A percentile compares a stretch with the other conserved stretches of the same genome.
These are phyloP conservation scores for Penicillium chermesinum DNA, from an alignment of 495 filamentous ascomycete species.

Conservation along the genomic window DNA sequence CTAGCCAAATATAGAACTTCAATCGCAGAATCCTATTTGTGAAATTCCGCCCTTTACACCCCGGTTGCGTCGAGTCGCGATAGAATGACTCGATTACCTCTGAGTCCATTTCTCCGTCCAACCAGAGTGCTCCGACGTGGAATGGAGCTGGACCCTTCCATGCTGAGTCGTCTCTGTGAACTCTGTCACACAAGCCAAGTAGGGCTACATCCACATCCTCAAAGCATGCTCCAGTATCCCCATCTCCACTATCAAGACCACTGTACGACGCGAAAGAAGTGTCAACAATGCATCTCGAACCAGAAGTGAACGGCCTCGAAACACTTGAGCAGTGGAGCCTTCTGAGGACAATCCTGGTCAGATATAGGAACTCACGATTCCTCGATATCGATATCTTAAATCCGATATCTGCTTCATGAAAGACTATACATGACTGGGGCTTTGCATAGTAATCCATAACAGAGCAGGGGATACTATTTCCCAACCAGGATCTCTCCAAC, in stretches of 20 bases:
- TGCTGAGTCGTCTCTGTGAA: conserved; percentile 8
- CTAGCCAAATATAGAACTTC: not conserved
- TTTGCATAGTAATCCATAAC: not conserved
- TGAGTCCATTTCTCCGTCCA: too few relatives aligned
- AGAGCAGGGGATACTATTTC: not conserved
- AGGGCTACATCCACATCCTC: conserved; percentile 8
- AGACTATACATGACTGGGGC: not conserved
- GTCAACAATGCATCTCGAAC: conserved; percentile 4
- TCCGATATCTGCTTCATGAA: not conserved
- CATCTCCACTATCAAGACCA: conserved; percentile 7
- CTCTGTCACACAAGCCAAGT: conserved; percentile 9
- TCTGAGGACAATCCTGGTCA: not conserved
- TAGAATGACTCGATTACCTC: too few relatives aligned
- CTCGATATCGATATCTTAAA: too few relatives aligned
- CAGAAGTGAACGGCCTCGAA: conserved; percentile 1
- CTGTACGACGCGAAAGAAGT: not conserved
- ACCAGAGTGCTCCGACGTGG: not conserved
- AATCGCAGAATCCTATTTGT: not conserved
- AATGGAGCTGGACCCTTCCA: conserved; percentile 9
- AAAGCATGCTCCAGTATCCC: conserved; percentile 8
- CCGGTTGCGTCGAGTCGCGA: too few relatives aligned
- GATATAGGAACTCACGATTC: not conserved
- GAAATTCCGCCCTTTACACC: not conserved
- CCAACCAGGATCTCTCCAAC: too few relatives aligned
- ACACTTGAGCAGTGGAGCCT: not conserved